phyloP scores from a whole-genome alignment of 1,284 basidiomycete genomes.

The Clitocybe nebularis region DNA sequence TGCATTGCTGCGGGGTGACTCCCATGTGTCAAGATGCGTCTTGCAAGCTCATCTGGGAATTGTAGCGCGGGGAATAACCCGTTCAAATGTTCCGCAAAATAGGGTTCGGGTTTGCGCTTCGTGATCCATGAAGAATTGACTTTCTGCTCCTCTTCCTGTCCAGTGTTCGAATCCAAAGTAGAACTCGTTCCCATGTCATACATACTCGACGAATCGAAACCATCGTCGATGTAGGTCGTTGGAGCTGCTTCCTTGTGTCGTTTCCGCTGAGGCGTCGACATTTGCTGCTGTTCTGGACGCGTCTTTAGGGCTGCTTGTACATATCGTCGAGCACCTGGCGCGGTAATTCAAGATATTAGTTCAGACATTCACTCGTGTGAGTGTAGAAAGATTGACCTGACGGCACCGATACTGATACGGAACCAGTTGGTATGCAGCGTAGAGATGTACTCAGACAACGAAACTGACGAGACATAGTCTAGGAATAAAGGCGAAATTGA shows the following conservation, averaged over 20 bases:
- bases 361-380: constrained; percentile 10
- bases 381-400: constrained; percentile 15
- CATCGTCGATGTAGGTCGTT: constrained; percentile 10
- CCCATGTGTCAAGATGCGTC: constrained; percentile 69
- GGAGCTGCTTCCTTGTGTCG: constrained; percentile 3
- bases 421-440: constrained; percentile 11
- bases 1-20: constrained; percentile 61
- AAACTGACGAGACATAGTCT: constrained; percentile 23
- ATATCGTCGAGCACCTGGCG: constrained; percentile 22
- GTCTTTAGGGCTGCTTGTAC: constrained; percentile 23
- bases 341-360: constrained; percentile 3
- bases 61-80: constrained; percentile 59
- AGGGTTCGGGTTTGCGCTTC: constrained; percentile 14
- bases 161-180: constrained; percentile 1
- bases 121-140: constrained; percentile 15
- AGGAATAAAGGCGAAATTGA: constrained; percentile 1
- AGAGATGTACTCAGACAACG: constrained; percentile 22
- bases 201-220: constrained; percentile 11
- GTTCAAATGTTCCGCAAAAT: constrained; percentile 53
- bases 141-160: background rate
- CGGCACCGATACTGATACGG: constrained; percentile 8
- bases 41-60: constrained; percentile 66
- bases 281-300: constrained; percentile 15
- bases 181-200: background rate
- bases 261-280: constrained; percentile 13